These are phyloP conservation scores for Arachnomyces sp. DNA, from an alignment of 2,329 filamentous ascomycete genomes.

Conservation along the genomic window DNA sequence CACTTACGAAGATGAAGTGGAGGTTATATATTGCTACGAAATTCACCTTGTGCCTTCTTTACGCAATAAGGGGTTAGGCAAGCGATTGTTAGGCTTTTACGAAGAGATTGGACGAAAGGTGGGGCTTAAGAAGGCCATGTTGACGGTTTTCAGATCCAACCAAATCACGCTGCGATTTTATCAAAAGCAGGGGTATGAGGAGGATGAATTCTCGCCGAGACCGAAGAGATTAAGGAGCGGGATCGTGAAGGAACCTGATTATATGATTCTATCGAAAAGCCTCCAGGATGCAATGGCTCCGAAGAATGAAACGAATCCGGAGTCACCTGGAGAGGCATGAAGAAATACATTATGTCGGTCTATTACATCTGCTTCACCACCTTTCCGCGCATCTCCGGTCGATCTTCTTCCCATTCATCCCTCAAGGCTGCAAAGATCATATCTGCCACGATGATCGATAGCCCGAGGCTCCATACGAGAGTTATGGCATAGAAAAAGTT, in stretches of 20 bases:
- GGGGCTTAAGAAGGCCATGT: slow-evolving; percentile 50
- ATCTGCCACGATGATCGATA: slow-evolving; percentile 81
- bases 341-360: slow-evolving; percentile 1
- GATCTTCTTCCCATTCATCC: slow-evolving; percentile 88
- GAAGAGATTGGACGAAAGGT: slow-evolving; percentile 41
- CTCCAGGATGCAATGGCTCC: slow-evolving; percentile 15
- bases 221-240: slow-evolving; percentile 44
- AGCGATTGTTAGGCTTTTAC: slow-evolving; percentile 41
- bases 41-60: slow-evolving; percentile 44
- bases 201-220: slow-evolving; percentile 47
- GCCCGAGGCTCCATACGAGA: slow-evolving; percentile 89
- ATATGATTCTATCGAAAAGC: slow-evolving; percentile 47
- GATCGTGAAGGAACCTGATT: slow-evolving; percentile 42
- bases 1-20: slow-evolving; percentile 47
- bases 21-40: slow-evolving; percentile 59
- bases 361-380: slow-evolving; percentile 73
- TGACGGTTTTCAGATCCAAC: slow-evolving; percentile 53
- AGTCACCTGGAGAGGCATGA: slow-evolving; percentile 10
- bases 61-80: slow-evolving; percentile 46
- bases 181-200: slow-evolving; percentile 41
- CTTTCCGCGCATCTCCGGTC: slow-evolving; percentile 83
- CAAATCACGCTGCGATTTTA: slow-evolving; percentile 43
- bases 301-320: slow-evolving; percentile 1
- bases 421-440: slow-evolving; percentile 78
- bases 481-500: slow-evolving; percentile 99